Evolutionary conservation across 768 basidiomycete genomes (phyloP).

Genomic region (Lactifluus volemus): DNA sequence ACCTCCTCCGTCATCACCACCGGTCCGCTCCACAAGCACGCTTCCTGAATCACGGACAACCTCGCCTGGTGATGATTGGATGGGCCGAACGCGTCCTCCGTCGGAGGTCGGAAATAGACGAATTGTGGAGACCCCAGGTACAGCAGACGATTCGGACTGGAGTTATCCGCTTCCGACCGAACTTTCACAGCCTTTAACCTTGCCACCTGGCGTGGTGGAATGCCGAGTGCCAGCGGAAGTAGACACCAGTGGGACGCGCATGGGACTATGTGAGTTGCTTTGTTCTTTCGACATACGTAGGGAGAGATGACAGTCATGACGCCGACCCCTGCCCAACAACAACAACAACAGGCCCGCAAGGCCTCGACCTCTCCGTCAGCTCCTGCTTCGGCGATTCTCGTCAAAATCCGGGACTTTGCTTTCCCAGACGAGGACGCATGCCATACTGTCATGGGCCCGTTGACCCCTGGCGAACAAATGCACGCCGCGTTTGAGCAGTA

Average conservation of each 20-base stretch:
- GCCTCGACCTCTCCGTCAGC: neutral
- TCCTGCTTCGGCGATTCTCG: slow-evolving; percentile 21
- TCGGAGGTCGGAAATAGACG: slow-evolving; percentile 16
- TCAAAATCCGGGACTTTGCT: slow-evolving; percentile 44
- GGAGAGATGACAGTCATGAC: neutral
- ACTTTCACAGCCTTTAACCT: slow-evolving; percentile 12
- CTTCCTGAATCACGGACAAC: slow-evolving; percentile 13
- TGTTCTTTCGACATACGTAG: neutral
- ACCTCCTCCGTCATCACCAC: slow-evolving; percentile 11
- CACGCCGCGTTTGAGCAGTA: slow-evolving; percentile 55
- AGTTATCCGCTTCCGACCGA: slow-evolving; percentile 16
- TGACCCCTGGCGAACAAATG: slow-evolving; percentile 63
- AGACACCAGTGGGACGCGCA: slow-evolving; percentile 6
- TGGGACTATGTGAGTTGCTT: slow-evolving; percentile 8
- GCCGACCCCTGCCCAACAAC: slow-evolving; percentile 1
- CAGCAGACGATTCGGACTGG: slow-evolving; percentile 10
- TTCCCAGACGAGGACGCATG: slow-evolving; percentile 35
- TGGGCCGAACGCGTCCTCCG: slow-evolving; percentile 13
- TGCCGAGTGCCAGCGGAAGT: slow-evolving; percentile 9
- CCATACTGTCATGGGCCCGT: slow-evolving; percentile 34
- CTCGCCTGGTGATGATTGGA: slow-evolving; percentile 10
- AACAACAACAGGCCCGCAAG: neutral
- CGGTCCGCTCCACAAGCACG: slow-evolving; percentile 10
- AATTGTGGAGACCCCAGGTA: slow-evolving; percentile 4
- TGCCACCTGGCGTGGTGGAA: slow-evolving; percentile 17